Evolutionary conservation across 495 filamentous ascomycete species (phyloP), one percentile per base, ranked within the genome.

Genomic region (Xylaria flabelliformis): DNA sequence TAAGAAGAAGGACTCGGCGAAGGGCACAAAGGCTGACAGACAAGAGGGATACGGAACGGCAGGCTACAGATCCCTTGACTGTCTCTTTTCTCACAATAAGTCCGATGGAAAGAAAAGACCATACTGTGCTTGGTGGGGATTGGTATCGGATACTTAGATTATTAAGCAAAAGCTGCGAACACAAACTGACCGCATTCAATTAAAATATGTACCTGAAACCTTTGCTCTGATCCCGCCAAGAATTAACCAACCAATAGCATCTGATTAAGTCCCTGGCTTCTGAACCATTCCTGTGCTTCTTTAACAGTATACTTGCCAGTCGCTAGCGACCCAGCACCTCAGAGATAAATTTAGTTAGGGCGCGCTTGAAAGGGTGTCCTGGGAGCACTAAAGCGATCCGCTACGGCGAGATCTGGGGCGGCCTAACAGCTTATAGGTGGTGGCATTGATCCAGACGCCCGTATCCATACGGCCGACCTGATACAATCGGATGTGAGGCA

Each of bases 361-460:
- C 17, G 55, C 55, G 58, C n/a, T 36, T 59, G 8, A 29, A 36
- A 39, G 32, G 56, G 56, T 19, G 56, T 19, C 32, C n/a, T 61
- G 21, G 5, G 39, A 39, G 58, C 58, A 39, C 58, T 61, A 61
- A 61, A 61, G 39, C 58, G 32, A 5, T 39, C 32, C 58, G 58
- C 58, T 61, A 61, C 58, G 58, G 58, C 32, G 58, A 61, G 34
- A 61, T 61, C 55, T 61, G 34, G 58, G 58, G 58, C 58, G 13
- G 58, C 32, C 58, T 21, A 61, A 34, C 32, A 21, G 36, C 36
- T 39, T 39, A 61, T 2, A 6, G 3, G 32, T 21, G 8, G 58
- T n/a, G 58, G 58, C 58, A 36, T 61, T 39, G 56, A 61, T 39
- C 29, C 56, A 61, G 55, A 29, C 26, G 19, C 55, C 55, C 29